Evolutionary conservation across 345 rosid species (phyloP), one percentile per base, ranked within the genome.

Genomic region (Brassica carinata): DNA sequence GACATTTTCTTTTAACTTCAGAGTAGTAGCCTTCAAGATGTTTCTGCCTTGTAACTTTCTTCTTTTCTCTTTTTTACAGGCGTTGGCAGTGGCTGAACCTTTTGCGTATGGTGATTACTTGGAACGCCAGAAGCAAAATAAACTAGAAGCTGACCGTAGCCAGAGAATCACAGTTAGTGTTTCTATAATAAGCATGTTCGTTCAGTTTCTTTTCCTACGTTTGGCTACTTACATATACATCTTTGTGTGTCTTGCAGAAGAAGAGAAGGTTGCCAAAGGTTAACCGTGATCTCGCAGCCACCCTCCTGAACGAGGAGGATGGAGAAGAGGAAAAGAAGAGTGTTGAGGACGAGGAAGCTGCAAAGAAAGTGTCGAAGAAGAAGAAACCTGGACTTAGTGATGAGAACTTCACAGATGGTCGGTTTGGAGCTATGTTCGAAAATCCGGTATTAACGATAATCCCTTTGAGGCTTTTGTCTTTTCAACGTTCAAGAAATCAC

Each of bases 111-210:
- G 86, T 48, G 26, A 73, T 27, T 91, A 90, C 80, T 40, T 86
- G 79, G 92, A 90, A 86, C 84, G 85, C 76, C 86, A 81, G 75
- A 91, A 91, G 78, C 86, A 81, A 82, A 88, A 89, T 83, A 90
- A 88, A 84, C 66, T 89, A 59, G 97, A 94, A 80, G 85, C 67
- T 3, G 69, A 80, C 5, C 87, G 85, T 63, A 72, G 81, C 33
- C 78, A 85, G 79, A 85, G 97, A 84, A 94, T 94, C 77, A 89
- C 98, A 76, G 98, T 94, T 23, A 81, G 88, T 86, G 51, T 78
- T 81, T 69, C 10, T 17, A 72, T 19, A 15, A 64, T 72, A 30
- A 58, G 18, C 77, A 62, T 27, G 34, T 72, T 36, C 8, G 15
- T 3, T 7, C 48, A 66, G 0, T 53, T 11, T 15, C n/a, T 45